Percentiles rank a stretch among this genome's conserved stretches.
phyloP scores from a whole-genome alignment of 495 filamentous ascomycete genomes.

The Penicillium daleae region DNA sequence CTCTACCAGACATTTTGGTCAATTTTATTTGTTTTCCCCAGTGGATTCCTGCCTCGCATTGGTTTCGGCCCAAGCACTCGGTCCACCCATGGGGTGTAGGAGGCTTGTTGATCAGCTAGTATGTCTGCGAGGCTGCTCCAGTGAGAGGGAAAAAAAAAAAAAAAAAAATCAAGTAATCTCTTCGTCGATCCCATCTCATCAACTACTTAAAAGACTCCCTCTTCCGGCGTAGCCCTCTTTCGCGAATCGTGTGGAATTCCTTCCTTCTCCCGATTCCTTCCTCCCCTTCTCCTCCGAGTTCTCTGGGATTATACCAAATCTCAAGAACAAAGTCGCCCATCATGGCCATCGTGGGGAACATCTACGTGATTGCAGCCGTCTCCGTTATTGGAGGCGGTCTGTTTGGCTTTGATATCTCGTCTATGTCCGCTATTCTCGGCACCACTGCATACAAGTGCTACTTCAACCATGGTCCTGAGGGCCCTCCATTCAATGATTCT shows the following conservation, averaged over 20 bases:
- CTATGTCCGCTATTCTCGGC: constrained; percentile 66
- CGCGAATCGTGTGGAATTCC: constrained; percentile 4
- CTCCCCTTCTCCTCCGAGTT: background rate
- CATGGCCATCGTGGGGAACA: constrained; percentile 59
- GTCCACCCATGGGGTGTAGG: constrained; percentile 13
- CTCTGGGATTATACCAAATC: constrained; percentile 9
- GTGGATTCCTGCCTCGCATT: constrained; percentile 12
- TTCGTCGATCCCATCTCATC: background rate
- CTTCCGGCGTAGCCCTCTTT: constrained; percentile 3
- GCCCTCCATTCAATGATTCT: constrained; percentile 37
- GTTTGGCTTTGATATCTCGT: constrained; percentile 84
- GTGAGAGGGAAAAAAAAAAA: background rate
- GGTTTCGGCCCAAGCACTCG: constrained; percentile 15
- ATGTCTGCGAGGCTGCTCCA: background rate
- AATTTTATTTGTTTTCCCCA: background rate
- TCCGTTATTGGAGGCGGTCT: constrained; percentile 78
- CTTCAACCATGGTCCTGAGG: constrained; percentile 57
- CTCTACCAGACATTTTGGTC: background rate
- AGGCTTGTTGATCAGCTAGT: background rate
- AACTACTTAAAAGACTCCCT: constrained; percentile 18
- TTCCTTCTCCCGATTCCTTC: constrained; percentile 3
- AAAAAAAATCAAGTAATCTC: background rate
- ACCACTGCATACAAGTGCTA: constrained; percentile 62
- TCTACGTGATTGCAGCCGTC: constrained; percentile 76
- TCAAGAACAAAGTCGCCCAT: constrained; percentile 12